phyloP scores from a whole-genome alignment of 257 asterid species.

The Fraxinus anomala region DNA sequence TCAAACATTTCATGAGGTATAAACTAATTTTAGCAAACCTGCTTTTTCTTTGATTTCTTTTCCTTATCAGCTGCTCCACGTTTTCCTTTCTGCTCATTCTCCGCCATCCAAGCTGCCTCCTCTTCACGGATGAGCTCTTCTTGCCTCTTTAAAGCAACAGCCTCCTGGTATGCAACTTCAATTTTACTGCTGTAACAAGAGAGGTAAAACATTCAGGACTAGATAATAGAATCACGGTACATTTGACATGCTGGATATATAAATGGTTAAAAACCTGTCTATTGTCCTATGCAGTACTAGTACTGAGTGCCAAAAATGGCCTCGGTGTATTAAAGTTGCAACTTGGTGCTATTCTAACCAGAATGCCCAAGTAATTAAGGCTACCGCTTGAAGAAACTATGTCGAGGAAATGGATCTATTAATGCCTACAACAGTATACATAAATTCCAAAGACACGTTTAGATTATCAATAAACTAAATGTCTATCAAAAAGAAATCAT shows the following conservation, averaged over 20 bases:
- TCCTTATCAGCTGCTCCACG: slow-evolving; percentile 72
- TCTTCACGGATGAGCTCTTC: slow-evolving; percentile 69
- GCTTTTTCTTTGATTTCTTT: slow-evolving; percentile 62
- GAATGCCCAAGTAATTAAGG: background rate
- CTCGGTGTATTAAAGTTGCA: background rate
- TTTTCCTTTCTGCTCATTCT: slow-evolving; percentile 68
- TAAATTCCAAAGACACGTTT: background rate
- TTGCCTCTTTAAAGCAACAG: slow-evolving; percentile 62
- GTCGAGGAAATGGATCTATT: background rate
- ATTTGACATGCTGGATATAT: background rate
- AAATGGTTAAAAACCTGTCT: background rate
- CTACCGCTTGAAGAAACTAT: background rate
- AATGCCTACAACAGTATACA: background rate
- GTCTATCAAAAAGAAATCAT: background rate
- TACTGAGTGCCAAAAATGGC: background rate
- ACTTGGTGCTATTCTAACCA: slow-evolving; percentile 1
- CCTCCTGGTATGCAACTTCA: slow-evolving; percentile 62
- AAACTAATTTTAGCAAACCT: slow-evolving; percentile 43
- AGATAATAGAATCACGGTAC: background rate
- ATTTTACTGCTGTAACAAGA: slow-evolving; percentile 46
- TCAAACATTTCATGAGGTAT: background rate
- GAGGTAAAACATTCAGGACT: background rate
- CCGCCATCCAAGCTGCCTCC: slow-evolving; percentile 70
- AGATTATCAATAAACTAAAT: too few relatives aligned
- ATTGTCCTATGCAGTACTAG: background rate